Conservation (phyloP, 208 protist genomes). For the Leishmania tarentolae region DNA sequence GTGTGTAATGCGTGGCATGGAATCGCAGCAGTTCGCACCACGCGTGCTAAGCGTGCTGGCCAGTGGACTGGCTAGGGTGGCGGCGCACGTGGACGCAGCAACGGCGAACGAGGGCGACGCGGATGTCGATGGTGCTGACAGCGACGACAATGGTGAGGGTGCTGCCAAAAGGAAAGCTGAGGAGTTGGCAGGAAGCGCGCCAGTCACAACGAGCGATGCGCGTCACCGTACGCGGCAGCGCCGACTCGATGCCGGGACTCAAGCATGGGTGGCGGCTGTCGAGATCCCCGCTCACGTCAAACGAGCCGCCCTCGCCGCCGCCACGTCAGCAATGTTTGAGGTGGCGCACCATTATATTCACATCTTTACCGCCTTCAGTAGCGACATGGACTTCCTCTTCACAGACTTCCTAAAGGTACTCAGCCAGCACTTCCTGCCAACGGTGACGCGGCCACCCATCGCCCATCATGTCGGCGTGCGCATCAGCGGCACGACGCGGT, state of each 20-base stretch:
- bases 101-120: conserved; percentile 28
- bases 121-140: conserved; percentile 7
- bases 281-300: conserved; percentile 25
- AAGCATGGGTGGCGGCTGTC: not conserved
- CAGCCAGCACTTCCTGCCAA: conserved; percentile 56
- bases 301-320: conserved; percentile 57
- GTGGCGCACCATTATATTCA: conserved; percentile 54
- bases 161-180: not conserved
- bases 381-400: conserved; percentile 76
- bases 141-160: conserved; percentile 9
- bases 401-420: conserved; percentile 65
- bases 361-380: conserved; percentile 77
- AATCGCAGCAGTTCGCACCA: conserved; percentile 30
- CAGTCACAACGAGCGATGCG: not conserved
- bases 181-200: not conserved
- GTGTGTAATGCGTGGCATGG: conserved; percentile 52
- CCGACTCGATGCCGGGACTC: not conserved
- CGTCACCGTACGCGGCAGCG: not conserved
- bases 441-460: conserved; percentile 40
- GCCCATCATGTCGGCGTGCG: conserved; percentile 39
- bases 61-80: conserved; percentile 26
- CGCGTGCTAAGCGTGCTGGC: conserved; percentile 66
- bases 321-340: conserved; percentile 60
- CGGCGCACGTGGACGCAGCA: conserved; percentile 32
- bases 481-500: conserved; percentile 33